Base-by-base conservation (phyloP, 31 red algal species). In the Porphyra umbilicalis region DNA sequence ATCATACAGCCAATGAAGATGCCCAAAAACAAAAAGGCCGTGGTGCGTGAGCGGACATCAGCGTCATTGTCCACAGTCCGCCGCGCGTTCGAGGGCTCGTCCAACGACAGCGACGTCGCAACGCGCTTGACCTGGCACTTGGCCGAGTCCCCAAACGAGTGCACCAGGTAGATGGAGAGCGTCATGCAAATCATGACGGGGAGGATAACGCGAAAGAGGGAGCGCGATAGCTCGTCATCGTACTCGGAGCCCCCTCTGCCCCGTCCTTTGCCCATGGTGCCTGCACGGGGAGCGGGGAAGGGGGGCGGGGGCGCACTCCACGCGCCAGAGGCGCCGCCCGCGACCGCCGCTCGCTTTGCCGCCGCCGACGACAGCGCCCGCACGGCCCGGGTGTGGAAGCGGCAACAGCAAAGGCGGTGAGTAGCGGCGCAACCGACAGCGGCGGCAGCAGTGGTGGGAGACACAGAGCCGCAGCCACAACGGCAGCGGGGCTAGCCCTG, bases 111-210 rank as follows among this genome's bases (percentile, higher is more conserved):
- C 80, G 81, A 71, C 31, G 31, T 36, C 68, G 35, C 80, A 78
- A 79, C 86, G 44, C 44, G 80, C 35, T 80, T 35, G 57, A 29
- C 31, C 32, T 82, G 77, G 68, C 90, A 93, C 14, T 77, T 75
- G 4, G 79, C 38, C 29, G 78, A 40, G 40, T 92, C 84, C 33
- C 90, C 90, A 77, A 86, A 79, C 16, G 82, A 80, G 39, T 94
- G 88, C 25, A 94, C 87, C 46, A 95, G 85, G 85, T 89, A 95
- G 25, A 95, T 87, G 35, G 92, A 77, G 32, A 95, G 81, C 29
- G 79, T 79, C 92, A 95, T 95, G 85, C 88, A 91, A 35, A 95
- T 84, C 88, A 95, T 89, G 46, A 95, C 92, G 10, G 92, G 92
- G 9, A 79, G 80, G 10, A 95, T 38, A 18, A 95, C 92, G 33